Evolutionary conservation across 768 basidiomycete species (phyloP), one percentile per base, ranked within the genome.

Genomic region (Tephrocybe rancida): DNA sequence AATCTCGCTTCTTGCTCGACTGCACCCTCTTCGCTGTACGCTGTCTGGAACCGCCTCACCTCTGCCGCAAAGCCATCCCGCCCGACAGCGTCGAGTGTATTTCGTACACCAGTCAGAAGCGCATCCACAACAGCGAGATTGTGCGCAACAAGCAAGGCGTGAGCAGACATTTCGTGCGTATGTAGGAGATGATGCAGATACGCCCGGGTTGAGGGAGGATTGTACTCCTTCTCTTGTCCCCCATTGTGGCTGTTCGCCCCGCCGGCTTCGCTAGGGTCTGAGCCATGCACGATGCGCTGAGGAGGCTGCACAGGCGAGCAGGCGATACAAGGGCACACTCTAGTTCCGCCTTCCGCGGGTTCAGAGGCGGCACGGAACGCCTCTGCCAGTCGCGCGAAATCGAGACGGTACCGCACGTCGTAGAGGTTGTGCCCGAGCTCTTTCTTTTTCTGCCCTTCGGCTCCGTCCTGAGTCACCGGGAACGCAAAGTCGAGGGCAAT

Each of bases 111-210:
- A 0, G 69, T 70, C 41, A 93, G 82, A 64, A 95, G 90, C 1
- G 70, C 65, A 35, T 85, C 80, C 24, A 92, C 70, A 1, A 93
- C 79, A 0, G 80, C 65, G 25, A 92, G 73, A 59, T 95, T 95
- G 67, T 95, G 93, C 70, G 85, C 75, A 10, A 76, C 78, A 16
- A 95, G 79, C 21, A 94, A 67, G 3, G 90, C 64, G 59, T 95
- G 90, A 0, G 90, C 87, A 0, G 86, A 83, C 92, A 95, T 94
- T 67, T 95, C 93, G 67, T 95, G 93, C 5, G 92, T 92, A 47
- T 88, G 86, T 30, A 94, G 72, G 13, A 95, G 81, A 61, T 95
- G 92, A 64, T 95, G 91, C 26, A 92, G 46, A 59, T 95, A 95
- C 2, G 88, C 87, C 13, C 79, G 76, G 4, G 76, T 74, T 57